phyloP scores from a whole-genome alignment of 305 asterid species.

The Rubia peregrina region DNA sequence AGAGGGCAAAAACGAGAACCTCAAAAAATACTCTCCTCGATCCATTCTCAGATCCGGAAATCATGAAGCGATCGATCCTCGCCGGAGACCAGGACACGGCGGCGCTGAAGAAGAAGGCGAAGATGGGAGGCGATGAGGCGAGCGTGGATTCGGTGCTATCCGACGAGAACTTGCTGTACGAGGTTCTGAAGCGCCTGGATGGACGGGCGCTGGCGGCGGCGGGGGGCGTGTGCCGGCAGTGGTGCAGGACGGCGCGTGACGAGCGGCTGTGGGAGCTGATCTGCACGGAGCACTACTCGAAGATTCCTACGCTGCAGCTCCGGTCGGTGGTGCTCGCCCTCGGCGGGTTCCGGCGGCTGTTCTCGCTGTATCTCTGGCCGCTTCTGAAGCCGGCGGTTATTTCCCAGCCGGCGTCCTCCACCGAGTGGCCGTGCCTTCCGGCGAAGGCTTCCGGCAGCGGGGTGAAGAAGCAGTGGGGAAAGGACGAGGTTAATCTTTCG shows the following conservation, averaged over 20 bases:
- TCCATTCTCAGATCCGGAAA: too few relatives aligned
- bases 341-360: constrained; percentile 86
- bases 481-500: constrained; percentile 89
- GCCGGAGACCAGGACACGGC: too few relatives aligned
- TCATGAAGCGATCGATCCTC: too few relatives aligned
- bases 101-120: too few relatives aligned
- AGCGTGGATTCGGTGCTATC: constrained; percentile 13
- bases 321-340: constrained; percentile 77
- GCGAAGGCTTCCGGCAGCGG: constrained; percentile 26
- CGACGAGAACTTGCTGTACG: constrained; percentile 35
- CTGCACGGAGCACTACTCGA: constrained; percentile 50
- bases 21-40: too few relatives aligned
- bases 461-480: constrained; percentile 75
- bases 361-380: constrained; percentile 78
- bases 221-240: constrained; percentile 78
- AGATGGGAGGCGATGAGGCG: too few relatives aligned
- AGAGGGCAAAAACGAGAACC: neutral
- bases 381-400: constrained; percentile 52
- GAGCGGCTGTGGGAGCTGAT: constrained; percentile 31
- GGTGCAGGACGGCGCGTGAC: constrained; percentile 74
- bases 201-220: constrained; percentile 71
- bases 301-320: constrained; percentile 16
- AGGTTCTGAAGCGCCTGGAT: constrained; percentile 57
- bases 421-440: constrained; percentile 53
- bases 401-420: constrained; percentile 28